Percentiles rank a stretch among this genome's conserved stretches.
phyloP scores from a whole-genome alignment of 192 early-diverging fungal genomes.

The Coemansia nantahalensis region DNA sequence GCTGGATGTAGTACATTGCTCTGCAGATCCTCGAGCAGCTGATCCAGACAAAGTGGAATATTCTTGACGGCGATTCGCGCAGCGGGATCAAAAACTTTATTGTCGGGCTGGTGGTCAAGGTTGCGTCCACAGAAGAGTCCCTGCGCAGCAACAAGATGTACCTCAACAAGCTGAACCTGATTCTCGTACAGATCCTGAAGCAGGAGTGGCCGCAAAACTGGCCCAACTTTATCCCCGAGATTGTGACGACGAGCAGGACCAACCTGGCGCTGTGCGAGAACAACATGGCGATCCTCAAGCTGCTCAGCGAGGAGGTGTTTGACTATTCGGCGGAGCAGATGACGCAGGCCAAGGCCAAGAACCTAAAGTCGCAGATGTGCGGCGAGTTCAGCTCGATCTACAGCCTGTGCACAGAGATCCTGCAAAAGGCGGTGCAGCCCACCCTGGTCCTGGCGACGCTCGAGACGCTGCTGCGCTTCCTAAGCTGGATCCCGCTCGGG shows the following conservation, averaged over 20 bases:
- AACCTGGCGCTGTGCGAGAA: conserved; percentile 96
- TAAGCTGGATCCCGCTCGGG: conserved; percentile 98
- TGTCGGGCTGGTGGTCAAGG: conserved; percentile 88
- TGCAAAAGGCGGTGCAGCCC: conserved; percentile 87
- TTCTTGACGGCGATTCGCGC: conserved; percentile 78
- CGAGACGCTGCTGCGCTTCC: conserved; percentile 90
- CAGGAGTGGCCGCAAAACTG: conserved; percentile 99
- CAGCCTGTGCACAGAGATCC: conserved; percentile 89
- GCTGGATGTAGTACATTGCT: conserved; percentile 75
- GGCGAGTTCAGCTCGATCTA: conserved; percentile 94
- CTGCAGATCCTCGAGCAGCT: conserved; percentile 91
- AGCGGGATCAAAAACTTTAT: conserved; percentile 91
- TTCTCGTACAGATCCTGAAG: conserved; percentile 97
- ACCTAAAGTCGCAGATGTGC: conserved; percentile 94
- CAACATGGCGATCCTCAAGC: conserved; percentile 99
- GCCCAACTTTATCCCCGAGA: conserved; percentile 98
- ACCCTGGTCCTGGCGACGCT: conserved; percentile 89
- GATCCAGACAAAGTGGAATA: conserved; percentile 98
- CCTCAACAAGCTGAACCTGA: conserved; percentile 90
- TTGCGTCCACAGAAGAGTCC: conserved; percentile 81
- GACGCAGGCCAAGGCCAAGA: conserved; percentile 93
- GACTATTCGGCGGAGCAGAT: conserved; percentile 99
- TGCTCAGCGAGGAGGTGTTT: conserved; percentile 99
- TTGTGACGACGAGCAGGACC: conserved; percentile 89
- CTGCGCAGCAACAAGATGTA: conserved; percentile 75